Evolutionary conservation across 768 basidiomycete species (phyloP).

Genomic region (Cantharellus cinnabarinus): DNA sequence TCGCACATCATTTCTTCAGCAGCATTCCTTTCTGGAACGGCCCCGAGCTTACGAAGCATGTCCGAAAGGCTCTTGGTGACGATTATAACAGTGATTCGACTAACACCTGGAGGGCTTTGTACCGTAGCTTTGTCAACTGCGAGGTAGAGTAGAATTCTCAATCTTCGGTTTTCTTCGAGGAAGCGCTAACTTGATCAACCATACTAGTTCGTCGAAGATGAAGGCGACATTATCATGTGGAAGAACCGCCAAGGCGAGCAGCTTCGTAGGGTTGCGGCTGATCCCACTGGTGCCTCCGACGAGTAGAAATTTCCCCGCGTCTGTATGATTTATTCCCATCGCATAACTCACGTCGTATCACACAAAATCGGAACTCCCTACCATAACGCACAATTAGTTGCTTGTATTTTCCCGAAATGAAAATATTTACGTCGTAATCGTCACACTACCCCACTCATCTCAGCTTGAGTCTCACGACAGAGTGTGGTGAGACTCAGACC

Average conservation of each 20-base stretch:
- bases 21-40: constrained; percentile 34
- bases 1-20: constrained; percentile 77
- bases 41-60: constrained; percentile 50
- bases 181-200: neutral
- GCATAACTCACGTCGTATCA: too few relatives aligned
- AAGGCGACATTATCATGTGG: constrained; percentile 78
- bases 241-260: constrained; percentile 30
- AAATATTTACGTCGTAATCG: too few relatives aligned
- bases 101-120: neutral
- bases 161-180: too few relatives aligned
- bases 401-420: too few relatives aligned
- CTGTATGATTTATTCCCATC: too few relatives aligned
- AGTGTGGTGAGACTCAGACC: too few relatives aligned
- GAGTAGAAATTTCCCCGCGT: too few relatives aligned
- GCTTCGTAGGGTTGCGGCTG: neutral
- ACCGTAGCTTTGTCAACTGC: neutral
- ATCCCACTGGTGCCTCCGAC: neutral
- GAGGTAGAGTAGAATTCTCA: neutral
- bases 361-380: too few relatives aligned
- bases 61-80: constrained; percentile 17
- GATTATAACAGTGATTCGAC: neutral
- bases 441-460: too few relatives aligned
- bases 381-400: too few relatives aligned
- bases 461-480: too few relatives aligned
- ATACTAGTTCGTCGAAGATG: constrained; percentile 72